Base-by-base conservation (phyloP, 2,329 filamentous ascomycete species). In the Coniochaeta hoffmannii region DNA sequence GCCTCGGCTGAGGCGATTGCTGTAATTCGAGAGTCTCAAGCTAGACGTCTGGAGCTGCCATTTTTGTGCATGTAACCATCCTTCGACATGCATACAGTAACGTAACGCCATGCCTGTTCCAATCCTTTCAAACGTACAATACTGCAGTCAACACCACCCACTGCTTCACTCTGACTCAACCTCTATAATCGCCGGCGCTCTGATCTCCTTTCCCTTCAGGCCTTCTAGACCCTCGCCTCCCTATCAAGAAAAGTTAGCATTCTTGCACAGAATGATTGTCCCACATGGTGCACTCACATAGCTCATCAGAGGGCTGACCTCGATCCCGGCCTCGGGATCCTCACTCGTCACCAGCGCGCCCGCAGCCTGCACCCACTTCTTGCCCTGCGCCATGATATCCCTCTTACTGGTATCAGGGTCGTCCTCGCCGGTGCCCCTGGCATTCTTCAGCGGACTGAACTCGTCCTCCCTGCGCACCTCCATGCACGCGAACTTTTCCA, bases 381-480 rank as follows among this genome's bases (percentile, higher is more conserved):
- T 84, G 46, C 94, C 94, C 74, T 97, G 94, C 49, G 79, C 76
- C 85, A 96, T 87, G 68, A 97, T 95, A 69, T 97, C 90, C 61
- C 78, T 79, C 74, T 87, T 90, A 79, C 91, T 96, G 53, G 94
- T 99, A 63, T 96, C 91, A 11, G 90, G 89, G 70, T 97, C 90
- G 68, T 99, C 94, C 74, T 96, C 89, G 31, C 89, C 90, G 38
- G 89, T 91, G 55, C 91, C 90, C 60, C 78, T 81, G 32, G 79
- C 82, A 68, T 99, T 99, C 85, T 99, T 99, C 62, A 99, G 77
- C 4, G 94, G 94, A 28, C 91, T 97, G 77, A 99, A 99, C 75
- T 99, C 94, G 64, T 99, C 94, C 76, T 97, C 92, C 59, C 94
- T 90, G 72, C 86, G 90, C 53, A 99, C 94, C 75, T 99, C 94